Conservation (phyloP, 176 grass and related monocot species). For the Carex pumila region DNA sequence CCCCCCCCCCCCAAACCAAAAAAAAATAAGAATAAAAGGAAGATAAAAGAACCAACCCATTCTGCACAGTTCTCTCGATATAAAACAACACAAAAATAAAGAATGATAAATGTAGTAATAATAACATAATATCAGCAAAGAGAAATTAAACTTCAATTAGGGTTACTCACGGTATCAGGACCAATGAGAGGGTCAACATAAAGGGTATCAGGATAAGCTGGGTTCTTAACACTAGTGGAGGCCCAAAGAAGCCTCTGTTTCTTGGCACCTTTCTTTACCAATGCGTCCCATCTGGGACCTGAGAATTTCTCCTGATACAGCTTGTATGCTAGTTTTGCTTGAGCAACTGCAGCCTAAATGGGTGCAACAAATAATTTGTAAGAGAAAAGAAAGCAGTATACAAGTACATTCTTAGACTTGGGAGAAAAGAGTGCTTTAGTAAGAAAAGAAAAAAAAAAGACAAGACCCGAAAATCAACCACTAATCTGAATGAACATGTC, state of each 20-base stretch:
- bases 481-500: background rate
- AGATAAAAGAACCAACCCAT: background rate
- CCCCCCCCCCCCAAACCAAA: background rate
- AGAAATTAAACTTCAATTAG: background rate
- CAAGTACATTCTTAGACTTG: background rate
- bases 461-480: background rate
- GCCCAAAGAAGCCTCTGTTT: conserved; percentile 98
- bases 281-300: conserved; percentile 94
- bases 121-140: background rate
- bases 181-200: conserved; percentile 97
- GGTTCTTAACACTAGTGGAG: conserved; percentile 95
- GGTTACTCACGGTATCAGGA: conserved; percentile 73
- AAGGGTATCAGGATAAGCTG: conserved; percentile 84
- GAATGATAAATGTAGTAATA: background rate
- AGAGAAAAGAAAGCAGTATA: background rate
- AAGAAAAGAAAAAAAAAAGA: background rate
- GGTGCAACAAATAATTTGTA: conserved; percentile 1
- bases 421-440: background rate
- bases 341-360: conserved; percentile 83
- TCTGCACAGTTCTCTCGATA: background rate
- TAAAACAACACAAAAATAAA: background rate
- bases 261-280: conserved; percentile 97
- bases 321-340: conserved; percentile 87
- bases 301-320: conserved; percentile 98
- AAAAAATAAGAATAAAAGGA: background rate